Base-by-base conservation (phyloP, 805 yeast species). In the Lipomyces orientalis region DNA sequence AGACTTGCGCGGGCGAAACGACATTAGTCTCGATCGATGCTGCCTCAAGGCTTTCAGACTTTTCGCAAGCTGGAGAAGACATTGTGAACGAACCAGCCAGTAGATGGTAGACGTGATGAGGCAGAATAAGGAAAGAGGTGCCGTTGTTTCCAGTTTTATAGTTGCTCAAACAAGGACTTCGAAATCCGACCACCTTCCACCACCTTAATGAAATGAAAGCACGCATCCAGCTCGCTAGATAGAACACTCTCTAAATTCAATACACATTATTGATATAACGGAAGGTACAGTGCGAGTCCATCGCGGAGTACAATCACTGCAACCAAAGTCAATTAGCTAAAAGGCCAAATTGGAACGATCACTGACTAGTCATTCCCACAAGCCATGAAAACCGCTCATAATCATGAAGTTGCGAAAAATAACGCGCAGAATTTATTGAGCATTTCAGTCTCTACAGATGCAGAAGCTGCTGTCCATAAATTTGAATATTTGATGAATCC, bases 1-100 rank as follows among this genome's bases (percentile, higher is more conserved):
- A 62, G 37, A 43, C 64, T 43, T 54, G 35, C 22, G 58, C 25
- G 49, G 66, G 5, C 49, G 49, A 43, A 14, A 22, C 16, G 22
- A 43, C 49, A 7, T 29, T 58, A 16, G 19, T 54, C 60, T 19
- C 37, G 37, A 61, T n/a, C 56, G 56, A 49, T 61, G 49, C 2
- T 9, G 49, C 14, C 49, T 43, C 10, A 19, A 43, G 19, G n/a
- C 8, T n/a, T 19, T 12, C 16, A 43, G n/a, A 0, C 7, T 43
- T 43, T 43, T 43, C 49, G 22, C 22, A 43, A 16, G 19, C 16
- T 16, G 10, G 16, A 43, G 49, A 43, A 9, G 4, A 4, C 49
- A 43, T 43, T 14, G 49, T 19, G 49, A n/a, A 16, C 43, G 8
- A 43, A 16, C 49, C n/a, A 43, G 8, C 8, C 49, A 14, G 49